These are phyloP conservation scores for Mycena polygramma DNA, from an alignment of 768 basidiomycete species.

Conservation along the genomic window DNA sequence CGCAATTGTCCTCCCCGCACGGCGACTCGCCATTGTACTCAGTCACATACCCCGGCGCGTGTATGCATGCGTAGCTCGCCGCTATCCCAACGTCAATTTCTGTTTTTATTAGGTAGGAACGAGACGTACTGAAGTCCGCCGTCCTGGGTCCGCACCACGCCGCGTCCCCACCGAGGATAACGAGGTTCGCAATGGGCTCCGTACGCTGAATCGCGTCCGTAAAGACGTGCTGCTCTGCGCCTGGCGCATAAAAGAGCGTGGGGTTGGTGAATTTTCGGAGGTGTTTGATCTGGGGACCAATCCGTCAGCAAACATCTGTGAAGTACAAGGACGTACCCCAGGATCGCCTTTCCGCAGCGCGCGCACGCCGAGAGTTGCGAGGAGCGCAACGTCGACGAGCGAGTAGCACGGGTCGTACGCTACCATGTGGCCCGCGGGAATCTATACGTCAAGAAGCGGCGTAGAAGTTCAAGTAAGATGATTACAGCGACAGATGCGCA, in stretches of 20 bases:
- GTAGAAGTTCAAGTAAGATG: background rate
- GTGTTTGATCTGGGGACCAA: conserved; percentile 8
- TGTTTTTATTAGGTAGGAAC: no score
- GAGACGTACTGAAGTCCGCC: conserved; percentile 13
- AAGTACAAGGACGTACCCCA: background rate
- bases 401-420: conserved; percentile 38
- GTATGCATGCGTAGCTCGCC: conserved; percentile 17
- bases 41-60: conserved; percentile 3
- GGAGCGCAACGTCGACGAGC: conserved; percentile 31
- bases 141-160: conserved; percentile 18
- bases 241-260: conserved; percentile 36
- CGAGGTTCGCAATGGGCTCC: conserved; percentile 23
- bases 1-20: conserved; percentile 20
- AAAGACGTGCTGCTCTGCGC: conserved; percentile 31
- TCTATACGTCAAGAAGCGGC: background rate
- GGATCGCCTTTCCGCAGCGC: conserved; percentile 28
- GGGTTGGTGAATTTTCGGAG: conserved; percentile 32
- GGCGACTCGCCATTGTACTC: conserved; percentile 15
- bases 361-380: conserved; percentile 31
- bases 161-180: conserved; percentile 33
- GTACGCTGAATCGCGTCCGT: conserved; percentile 30
- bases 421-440: conserved; percentile 29
- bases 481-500: background rate
- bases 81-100: background rate
- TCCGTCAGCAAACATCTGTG: background rate